Evolutionary conservation across 768 basidiomycete genomes (phyloP).

Genomic region (Lactifluus subvellereus): DNA sequence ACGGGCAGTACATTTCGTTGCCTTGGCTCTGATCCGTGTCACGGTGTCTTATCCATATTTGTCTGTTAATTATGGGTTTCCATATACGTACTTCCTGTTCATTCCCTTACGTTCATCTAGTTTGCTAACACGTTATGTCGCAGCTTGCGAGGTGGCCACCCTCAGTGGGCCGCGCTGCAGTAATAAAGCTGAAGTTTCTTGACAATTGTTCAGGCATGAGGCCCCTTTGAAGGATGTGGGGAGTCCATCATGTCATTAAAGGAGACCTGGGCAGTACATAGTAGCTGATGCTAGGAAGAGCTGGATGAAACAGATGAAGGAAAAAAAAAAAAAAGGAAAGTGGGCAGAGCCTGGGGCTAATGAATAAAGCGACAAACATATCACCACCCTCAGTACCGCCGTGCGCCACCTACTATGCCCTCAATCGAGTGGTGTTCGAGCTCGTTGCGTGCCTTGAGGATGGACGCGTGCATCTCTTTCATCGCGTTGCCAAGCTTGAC

Average conservation of each 20-base stretch:
- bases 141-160: too few species aligned
- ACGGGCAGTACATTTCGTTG: background rate
- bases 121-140: too few species aligned
- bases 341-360: background rate
- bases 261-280: constrained; percentile 21
- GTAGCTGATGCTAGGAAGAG: constrained; percentile 6
- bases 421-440: constrained; percentile 96
- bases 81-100: background rate
- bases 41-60: background rate
- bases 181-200: too few species aligned
- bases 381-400: constrained; percentile 41
- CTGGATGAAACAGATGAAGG: background rate
- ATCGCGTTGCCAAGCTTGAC: constrained; percentile 89
- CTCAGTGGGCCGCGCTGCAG: too few species aligned
- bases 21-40: background rate
- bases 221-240: background rate
- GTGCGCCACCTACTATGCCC: constrained; percentile 56
- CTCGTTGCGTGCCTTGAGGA: constrained; percentile 90
- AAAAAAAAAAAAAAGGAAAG: background rate
- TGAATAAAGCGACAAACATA: background rate
- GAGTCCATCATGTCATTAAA: constrained; percentile 18
- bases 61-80: background rate
- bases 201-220: too few species aligned
- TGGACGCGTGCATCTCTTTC: constrained; percentile 95
- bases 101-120: background rate